A percentile compares a stretch with the other conserved stretches of the same genome.
These are phyloP conservation scores for Choanephora cucurbitarum DNA, from an alignment of 371 early-diverging fungal genomes.

Conservation along the genomic window DNA sequence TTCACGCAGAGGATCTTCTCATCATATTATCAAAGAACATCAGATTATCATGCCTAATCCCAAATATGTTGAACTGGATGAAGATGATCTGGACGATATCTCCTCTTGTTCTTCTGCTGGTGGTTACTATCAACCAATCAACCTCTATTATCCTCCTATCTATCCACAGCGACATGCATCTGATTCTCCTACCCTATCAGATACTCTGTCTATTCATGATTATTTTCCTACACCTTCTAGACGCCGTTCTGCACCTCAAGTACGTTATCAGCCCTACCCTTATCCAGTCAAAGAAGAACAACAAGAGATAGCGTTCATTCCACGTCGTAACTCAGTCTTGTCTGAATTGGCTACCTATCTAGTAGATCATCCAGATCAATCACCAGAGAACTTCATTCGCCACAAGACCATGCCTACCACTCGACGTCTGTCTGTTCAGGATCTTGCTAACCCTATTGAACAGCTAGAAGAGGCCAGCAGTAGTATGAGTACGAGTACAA, in stretches of 20 bases:
- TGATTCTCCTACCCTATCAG: slow-evolving; percentile 15
- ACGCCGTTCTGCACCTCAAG: slow-evolving; percentile 27
- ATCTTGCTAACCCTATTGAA: slow-evolving; percentile 46
- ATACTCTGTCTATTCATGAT: slow-evolving; percentile 1
- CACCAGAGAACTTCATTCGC: slow-evolving; percentile 38
- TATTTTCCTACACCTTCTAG: not conserved
- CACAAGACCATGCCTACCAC: slow-evolving; percentile 17
- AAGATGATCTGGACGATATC: slow-evolving; percentile 8
- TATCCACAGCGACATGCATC: slow-evolving; percentile 53
- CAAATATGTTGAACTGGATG: slow-evolving; percentile 13
- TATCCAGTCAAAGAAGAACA: slow-evolving; percentile 4
- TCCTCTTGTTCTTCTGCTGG: too few species aligned
- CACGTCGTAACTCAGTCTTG: slow-evolving; percentile 20
- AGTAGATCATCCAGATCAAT: slow-evolving; percentile 34
- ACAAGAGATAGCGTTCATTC: slow-evolving; percentile 7
- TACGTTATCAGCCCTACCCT: slow-evolving; percentile 35
- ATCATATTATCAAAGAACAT: slow-evolving; percentile 8
- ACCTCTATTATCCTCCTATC: not conserved
- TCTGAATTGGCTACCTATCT: slow-evolving; percentile 43
- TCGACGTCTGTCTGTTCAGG: slow-evolving; percentile 41
- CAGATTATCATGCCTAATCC: slow-evolving; percentile 18
- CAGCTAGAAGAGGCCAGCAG: slow-evolving; percentile 10
- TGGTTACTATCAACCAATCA: not conserved
- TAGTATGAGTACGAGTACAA: not conserved
- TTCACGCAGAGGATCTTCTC: slow-evolving; percentile 20